These are phyloP conservation scores for Aurifilum marmelostoma DNA, from an alignment of 2,329 filamentous ascomycete species.

Conservation along the genomic window DNA sequence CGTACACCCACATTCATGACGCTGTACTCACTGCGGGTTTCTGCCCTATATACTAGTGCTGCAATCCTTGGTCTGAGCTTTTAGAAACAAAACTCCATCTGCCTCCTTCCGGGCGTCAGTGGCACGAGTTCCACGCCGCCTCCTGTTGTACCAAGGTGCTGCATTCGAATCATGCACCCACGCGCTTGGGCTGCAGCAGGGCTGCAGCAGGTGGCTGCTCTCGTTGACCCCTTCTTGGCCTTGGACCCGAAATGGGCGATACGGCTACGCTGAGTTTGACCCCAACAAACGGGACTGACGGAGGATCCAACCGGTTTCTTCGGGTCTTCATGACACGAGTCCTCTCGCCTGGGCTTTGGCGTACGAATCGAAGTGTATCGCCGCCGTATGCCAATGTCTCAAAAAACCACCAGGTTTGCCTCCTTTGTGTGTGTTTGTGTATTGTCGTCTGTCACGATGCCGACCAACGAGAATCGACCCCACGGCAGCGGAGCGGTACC, in stretches of 20 bases:
- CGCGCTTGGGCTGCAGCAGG: neutral
- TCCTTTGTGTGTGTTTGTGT: neutral
- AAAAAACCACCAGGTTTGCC: neutral
- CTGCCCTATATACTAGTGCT: neutral
- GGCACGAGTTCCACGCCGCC: neutral
- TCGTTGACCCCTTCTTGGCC: neutral
- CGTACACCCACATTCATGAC: neutral
- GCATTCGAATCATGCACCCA: neutral
- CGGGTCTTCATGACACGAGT: neutral
- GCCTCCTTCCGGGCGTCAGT: neutral
- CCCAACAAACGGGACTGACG: neutral
- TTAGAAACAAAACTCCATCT: no score
- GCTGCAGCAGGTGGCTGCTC: neutral
- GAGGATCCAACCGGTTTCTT: neutral
- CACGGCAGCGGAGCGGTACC: neutral
- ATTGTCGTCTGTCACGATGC: neutral
- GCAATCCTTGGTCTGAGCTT: no score
- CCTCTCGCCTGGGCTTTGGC: neutral
- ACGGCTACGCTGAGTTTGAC: neutral
- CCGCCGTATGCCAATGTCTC: constrained; percentile 14
- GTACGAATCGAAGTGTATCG: constrained; percentile 17
- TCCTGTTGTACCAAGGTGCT: neutral
- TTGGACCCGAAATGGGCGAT: neutral
- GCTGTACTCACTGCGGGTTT: neutral
- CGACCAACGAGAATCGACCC: neutral